phyloP scores from a whole-genome alignment of 2,329 filamentous ascomycete species.

The Aspergillus niger region DNA sequence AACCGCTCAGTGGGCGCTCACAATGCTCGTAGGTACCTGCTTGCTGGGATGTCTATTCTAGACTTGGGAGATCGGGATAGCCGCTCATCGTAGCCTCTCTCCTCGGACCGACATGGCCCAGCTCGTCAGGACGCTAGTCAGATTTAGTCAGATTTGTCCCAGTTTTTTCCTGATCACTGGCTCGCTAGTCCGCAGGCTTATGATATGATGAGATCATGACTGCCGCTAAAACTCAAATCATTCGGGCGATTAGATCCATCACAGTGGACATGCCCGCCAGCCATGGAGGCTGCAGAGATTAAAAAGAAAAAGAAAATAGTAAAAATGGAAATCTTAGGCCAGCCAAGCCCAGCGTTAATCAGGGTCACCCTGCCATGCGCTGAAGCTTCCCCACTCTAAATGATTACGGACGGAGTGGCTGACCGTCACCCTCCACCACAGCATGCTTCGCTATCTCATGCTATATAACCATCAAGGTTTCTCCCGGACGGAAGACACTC shows the following conservation, averaged over 20 bases:
- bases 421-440: slow-evolving; percentile 14
- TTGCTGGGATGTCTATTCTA: background rate
- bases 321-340: slow-evolving; percentile 4
- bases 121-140: background rate
- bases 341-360: slow-evolving; percentile 1
- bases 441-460: slow-evolving; percentile 10
- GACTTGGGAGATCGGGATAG: background rate
- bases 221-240: slow-evolving; percentile 20
- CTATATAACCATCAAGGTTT: slow-evolving; percentile 23
- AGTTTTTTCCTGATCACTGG: slow-evolving; percentile 1
- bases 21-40: background rate
- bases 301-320: slow-evolving; percentile 1
- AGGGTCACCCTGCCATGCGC: slow-evolving; percentile 21
- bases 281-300: slow-evolving; percentile 1
- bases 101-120: slow-evolving; percentile 1
- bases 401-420: slow-evolving; percentile 6
- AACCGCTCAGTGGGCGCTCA: slow-evolving; percentile 3
- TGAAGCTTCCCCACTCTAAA: slow-evolving; percentile 11
- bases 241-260: slow-evolving; percentile 12
- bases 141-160: background rate
- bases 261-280: slow-evolving; percentile 1
- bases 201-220: slow-evolving; percentile 20
- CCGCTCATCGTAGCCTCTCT: background rate
- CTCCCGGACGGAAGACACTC: slow-evolving; percentile 15
- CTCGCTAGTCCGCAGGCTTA: slow-evolving; percentile 1